phyloP scores from a whole-genome alignment of 2,329 filamentous ascomycete species.

The Neopestalotiopsis clavispora region DNA sequence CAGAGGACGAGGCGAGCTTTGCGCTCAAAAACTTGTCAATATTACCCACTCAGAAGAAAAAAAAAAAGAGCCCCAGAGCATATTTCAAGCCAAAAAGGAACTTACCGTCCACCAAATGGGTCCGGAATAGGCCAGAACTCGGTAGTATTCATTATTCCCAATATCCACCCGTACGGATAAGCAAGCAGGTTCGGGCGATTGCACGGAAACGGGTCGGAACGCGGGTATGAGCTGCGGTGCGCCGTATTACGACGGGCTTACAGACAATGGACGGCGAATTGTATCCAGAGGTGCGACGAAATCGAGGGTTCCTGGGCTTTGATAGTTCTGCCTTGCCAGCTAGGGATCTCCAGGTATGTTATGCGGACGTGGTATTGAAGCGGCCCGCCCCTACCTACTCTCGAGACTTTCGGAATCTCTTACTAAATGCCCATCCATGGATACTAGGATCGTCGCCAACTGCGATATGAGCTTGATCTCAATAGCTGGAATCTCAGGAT shows the following conservation, averaged over 20 bases:
- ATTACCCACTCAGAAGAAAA: background rate
- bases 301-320: conserved; percentile 55
- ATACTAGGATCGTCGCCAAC: conserved; percentile 52
- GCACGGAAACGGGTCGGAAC: background rate
- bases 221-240: background rate
- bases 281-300: conserved; percentile 42
- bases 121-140: background rate
- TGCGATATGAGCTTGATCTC: conserved; percentile 58
- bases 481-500: conserved; percentile 61
- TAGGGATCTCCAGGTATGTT: conserved; percentile 52
- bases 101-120: background rate
- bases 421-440: background rate
- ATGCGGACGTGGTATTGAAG: background rate
- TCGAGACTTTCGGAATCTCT: background rate
- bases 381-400: background rate
- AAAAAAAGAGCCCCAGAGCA: background rate
- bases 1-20: background rate
- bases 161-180: background rate
- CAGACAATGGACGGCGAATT: conserved; percentile 30
- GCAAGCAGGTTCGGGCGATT: background rate
- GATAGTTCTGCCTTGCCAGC: conserved; percentile 56
- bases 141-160: background rate
- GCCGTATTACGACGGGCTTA: conserved; percentile 7
- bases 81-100: background rate
- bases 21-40: background rate